Percentiles rank a stretch among this genome's conserved stretches.
phyloP scores from a whole-genome alignment of 352 stramenopile species.

The Pseudoperonospora humuli region DNA sequence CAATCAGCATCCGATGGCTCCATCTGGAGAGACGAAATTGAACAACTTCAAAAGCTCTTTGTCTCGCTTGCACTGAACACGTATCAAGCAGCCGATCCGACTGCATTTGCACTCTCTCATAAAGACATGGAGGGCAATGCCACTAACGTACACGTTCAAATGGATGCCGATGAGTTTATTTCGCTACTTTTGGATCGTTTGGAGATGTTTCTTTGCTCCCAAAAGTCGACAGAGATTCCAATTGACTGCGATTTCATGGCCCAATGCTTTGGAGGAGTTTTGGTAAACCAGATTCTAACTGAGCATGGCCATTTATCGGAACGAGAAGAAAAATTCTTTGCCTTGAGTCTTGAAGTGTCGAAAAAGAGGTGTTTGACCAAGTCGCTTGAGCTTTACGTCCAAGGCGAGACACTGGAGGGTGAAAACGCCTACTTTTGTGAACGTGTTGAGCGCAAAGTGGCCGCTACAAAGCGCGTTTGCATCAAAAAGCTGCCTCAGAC shows the following conservation, averaged over 20 bases:
- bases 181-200: slow-evolving; percentile 67
- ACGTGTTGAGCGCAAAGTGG: slow-evolving; percentile 55
- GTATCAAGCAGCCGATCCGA: slow-evolving; percentile 49
- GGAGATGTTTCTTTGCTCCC: slow-evolving; percentile 45
- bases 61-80: slow-evolving; percentile 38
- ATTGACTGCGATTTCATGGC: slow-evolving; percentile 33
- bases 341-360: slow-evolving; percentile 70
- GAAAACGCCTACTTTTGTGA: slow-evolving; percentile 82
- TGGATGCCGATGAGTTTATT: slow-evolving; percentile 83
- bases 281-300: slow-evolving; percentile 82
- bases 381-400: slow-evolving; percentile 60
- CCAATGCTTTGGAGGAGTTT: slow-evolving; percentile 56
- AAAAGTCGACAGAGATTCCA: neutral
- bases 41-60: slow-evolving; percentile 67
- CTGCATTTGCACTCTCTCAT: slow-evolving; percentile 56
- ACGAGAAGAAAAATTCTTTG: slow-evolving; percentile 80
- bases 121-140: slow-evolving; percentile 62
- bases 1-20: slow-evolving; percentile 1
- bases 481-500: slow-evolving; percentile 72
- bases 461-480: slow-evolving; percentile 74
- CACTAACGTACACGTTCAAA: slow-evolving; percentile 67
- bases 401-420: slow-evolving; percentile 65
- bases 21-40: slow-evolving; percentile 44
- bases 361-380: slow-evolving; percentile 56
- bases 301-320: slow-evolving; percentile 71